A percentile compares a stretch with the other conserved stretches of the same genome.
Evolutionary conservation across 2,329 filamentous ascomycete genomes (phyloP).

Genomic region (Aspergillus eucalypticola): DNA sequence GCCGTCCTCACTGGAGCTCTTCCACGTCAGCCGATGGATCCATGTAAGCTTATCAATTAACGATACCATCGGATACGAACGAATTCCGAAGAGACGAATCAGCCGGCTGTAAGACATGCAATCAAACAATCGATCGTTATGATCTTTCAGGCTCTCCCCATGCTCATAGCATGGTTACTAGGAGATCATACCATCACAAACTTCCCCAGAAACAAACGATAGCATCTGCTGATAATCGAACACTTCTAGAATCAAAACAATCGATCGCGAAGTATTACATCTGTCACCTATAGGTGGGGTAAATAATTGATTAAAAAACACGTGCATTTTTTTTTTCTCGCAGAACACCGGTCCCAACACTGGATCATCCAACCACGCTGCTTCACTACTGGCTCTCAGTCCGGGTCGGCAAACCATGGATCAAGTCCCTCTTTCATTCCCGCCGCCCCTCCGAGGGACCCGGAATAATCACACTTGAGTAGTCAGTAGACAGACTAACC

Average conservation of each 20-base stretch:
- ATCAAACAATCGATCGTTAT: background rate
- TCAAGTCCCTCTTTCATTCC: background rate
- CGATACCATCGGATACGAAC: background rate
- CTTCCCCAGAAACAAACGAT: background rate
- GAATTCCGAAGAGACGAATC: background rate
- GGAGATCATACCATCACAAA: background rate
- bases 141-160: background rate
- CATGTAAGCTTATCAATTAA: slow-evolving; percentile 1
- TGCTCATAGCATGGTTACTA: background rate
- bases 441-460: background rate
- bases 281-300: background rate
- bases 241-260: background rate
- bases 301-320: background rate
- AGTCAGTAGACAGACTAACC: too few species aligned
- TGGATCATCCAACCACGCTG: background rate
- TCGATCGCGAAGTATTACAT: background rate
- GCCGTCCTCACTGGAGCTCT: background rate
- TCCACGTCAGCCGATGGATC: slow-evolving; percentile 4
- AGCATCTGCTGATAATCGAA: background rate
- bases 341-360: background rate
- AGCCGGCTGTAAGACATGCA: background rate
- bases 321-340: background rate
- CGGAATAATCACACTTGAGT: background rate
- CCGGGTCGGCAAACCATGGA: background rate
- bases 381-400: background rate